Percentiles rank a stretch among this genome's conserved stretches.
These are phyloP conservation scores for Cornus kousa DNA, from an alignment of 148 eudicot genomes.

Conservation along the genomic window DNA sequence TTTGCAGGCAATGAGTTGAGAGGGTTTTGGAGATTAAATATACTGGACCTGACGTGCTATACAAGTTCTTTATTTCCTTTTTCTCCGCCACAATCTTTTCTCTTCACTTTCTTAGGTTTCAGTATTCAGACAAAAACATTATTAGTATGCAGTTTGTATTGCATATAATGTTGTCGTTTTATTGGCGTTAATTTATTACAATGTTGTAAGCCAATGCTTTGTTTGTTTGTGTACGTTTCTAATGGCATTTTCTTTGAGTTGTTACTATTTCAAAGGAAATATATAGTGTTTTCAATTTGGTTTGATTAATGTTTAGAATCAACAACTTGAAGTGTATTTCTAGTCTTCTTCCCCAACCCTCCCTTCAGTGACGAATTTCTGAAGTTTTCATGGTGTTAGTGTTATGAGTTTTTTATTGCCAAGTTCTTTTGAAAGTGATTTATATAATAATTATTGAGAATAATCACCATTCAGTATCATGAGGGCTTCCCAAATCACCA, in stretches of 20 bases:
- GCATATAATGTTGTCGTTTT: background rate
- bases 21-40: slow-evolving; percentile 66
- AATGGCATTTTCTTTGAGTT: background rate
- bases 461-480: too few species aligned
- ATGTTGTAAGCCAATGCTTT: background rate
- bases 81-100: background rate
- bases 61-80: background rate
- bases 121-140: too few species aligned
- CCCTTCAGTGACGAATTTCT: too few species aligned
- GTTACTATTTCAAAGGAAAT: background rate
- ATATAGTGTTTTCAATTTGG: background rate
- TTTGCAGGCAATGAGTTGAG: slow-evolving; percentile 66
- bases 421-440: too few species aligned
- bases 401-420: too few species aligned
- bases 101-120: too few species aligned
- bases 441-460: too few species aligned
- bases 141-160: background rate
- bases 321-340: background rate
- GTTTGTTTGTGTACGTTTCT: background rate
- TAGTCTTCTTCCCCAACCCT: background rate
- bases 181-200: background rate
- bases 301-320: background rate
- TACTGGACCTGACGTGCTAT: slow-evolving; percentile 31
- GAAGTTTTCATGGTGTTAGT: too few species aligned
- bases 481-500: too few species aligned